Evolutionary conservation across 805 yeast genomes (phyloP).

Genomic region (Debaryomyces castellii): DNA sequence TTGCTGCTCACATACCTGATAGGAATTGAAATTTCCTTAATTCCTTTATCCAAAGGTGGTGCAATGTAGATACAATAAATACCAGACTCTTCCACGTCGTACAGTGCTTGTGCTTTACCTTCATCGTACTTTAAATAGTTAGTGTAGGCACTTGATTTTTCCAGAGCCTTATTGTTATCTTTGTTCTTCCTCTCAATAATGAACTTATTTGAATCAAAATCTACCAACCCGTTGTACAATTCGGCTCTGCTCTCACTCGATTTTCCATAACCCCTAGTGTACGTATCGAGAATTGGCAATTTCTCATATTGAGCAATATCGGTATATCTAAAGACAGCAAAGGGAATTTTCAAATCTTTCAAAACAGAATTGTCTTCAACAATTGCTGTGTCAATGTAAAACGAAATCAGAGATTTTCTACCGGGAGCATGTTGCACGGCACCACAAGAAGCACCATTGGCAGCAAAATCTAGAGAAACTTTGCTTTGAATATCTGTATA

Average conservation of each 20-base stretch:
- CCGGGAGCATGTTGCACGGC: slow-evolving; percentile 3
- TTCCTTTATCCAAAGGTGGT: slow-evolving; percentile 15
- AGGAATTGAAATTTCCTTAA: slow-evolving; percentile 13
- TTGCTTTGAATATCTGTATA: neutral
- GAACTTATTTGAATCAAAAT: slow-evolving; percentile 14
- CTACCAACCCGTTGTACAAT: slow-evolving; percentile 11
- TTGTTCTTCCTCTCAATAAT: slow-evolving; percentile 3
- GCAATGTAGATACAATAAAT: slow-evolving; percentile 31
- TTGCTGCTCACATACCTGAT: slow-evolving; percentile 19
- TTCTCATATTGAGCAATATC: slow-evolving; percentile 20
- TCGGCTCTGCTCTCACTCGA: slow-evolving; percentile 6
- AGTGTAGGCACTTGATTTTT: neutral
- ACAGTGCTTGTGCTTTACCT: neutral
- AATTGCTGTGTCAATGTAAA: neutral
- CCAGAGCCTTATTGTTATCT: neutral
- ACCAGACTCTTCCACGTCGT: slow-evolving; percentile 20
- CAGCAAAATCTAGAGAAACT: neutral
- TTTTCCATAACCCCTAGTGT: slow-evolving; percentile 5
- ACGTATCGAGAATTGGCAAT: slow-evolving; percentile 16
- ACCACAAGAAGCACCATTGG: slow-evolving; percentile 7
- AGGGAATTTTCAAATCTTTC: slow-evolving; percentile 18
- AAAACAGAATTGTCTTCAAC: neutral
- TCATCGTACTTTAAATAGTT: neutral
- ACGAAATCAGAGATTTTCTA: neutral
- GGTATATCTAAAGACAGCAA: slow-evolving; percentile 21